Evolutionary conservation across 2,329 filamentous ascomycete species (phyloP), one percentile per base, ranked within the genome.

Genomic region (Plectosphaerella cucumerina): DNA sequence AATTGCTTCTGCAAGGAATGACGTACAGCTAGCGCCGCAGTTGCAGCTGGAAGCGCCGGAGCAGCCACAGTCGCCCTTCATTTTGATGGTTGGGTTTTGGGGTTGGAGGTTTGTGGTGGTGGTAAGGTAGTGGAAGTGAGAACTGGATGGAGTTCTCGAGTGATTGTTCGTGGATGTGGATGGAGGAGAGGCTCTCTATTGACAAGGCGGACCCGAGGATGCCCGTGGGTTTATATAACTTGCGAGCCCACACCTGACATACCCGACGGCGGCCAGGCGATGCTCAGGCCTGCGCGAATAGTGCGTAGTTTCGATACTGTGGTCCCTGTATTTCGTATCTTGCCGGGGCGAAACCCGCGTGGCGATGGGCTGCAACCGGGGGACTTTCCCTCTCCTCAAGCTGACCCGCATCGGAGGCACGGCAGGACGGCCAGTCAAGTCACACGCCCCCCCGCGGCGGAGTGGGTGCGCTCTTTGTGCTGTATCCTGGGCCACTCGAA

Each of bases 21-120:
- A 57, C 47, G 44, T 49, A 54, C 56, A 57, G 56, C 49, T 49
- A 26, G 56, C 49, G 52, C 56, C 56, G 56, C 56, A 58, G 50
- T 58, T 56, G 52, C 56, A 58, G 49, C 52, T 49, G 45, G 54
- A 56, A 49, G 56, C 45, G 55, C 56, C 54, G 54, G 56, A 58
- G 56, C 56, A 58, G 56, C 56, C 56, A 43, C 56, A 58, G 52
- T 57, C 56, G 52, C 56, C 56, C 56, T 58, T 58, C 56, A 58
- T 58, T 53, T 57, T 58, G 55, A 52, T 54, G 54, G 50, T 56
- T 50, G 52, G 37, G 50, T 49, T 44, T 18, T 23, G 34, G 15
- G 37, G 51, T 20, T 43, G 31, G 9, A 18, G 34, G 33, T 41
- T 48, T 41, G 18, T 23, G n/a, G 22, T 39, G 46, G 34, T 10